Conservation (phyloP, 306 rosid species). For the Begonia masoniana region DNA sequence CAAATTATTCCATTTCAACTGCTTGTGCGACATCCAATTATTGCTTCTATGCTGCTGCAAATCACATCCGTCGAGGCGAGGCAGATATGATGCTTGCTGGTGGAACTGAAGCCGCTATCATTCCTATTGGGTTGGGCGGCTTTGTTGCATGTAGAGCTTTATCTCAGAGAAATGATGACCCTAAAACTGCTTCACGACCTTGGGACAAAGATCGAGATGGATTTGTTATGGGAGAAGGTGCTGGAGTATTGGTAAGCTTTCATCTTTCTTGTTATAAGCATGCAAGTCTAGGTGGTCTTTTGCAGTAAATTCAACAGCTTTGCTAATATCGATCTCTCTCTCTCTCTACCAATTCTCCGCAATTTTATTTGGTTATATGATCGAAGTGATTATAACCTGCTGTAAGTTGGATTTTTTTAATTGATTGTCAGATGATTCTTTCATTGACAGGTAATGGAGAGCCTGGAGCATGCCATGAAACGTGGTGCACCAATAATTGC, state of each 20-base stretch:
- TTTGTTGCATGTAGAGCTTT: constrained; percentile 95
- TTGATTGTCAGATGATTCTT: not conserved
- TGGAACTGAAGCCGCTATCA: constrained; percentile 92
- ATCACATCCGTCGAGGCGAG: constrained; percentile 94
- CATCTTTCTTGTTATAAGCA: not conserved
- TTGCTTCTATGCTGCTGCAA: constrained; percentile 91
- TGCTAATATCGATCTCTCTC: too few species aligned
- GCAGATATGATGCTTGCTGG: constrained; percentile 97
- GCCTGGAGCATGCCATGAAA: constrained; percentile 92
- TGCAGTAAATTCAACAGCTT: too few species aligned
- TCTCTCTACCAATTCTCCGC: too few species aligned
- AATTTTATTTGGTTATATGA: too few species aligned
- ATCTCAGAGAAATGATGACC: constrained; percentile 94
- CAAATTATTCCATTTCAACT: constrained; percentile 87
- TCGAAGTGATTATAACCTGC: too few species aligned
- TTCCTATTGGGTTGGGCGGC: constrained; percentile 92
- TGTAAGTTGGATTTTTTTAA: not conserved
- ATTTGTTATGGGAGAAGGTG: constrained; percentile 98
- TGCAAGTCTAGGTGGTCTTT: not conserved
- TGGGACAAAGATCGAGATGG: constrained; percentile 97
- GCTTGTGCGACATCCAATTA: constrained; percentile 98
- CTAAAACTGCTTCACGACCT: constrained; percentile 98
- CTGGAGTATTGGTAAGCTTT: constrained; percentile 79
- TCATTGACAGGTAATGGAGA: constrained; percentile 71
- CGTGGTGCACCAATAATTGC: constrained; percentile 92